These are phyloP conservation scores for Dalbergia cultrata DNA, from an alignment of 306 rosid species.

Conservation along the genomic window DNA sequence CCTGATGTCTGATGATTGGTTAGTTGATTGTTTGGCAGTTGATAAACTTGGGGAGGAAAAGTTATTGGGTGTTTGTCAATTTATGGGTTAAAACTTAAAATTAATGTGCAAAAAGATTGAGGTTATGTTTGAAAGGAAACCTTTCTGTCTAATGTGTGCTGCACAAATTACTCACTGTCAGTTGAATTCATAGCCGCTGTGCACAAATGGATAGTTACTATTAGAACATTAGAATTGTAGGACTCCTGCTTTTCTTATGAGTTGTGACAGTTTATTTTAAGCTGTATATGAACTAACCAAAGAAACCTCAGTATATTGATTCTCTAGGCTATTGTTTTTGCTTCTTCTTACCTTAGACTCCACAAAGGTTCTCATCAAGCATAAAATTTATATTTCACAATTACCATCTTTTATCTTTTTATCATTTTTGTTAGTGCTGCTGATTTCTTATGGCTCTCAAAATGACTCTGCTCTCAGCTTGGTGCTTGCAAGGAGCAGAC, in stretches of 20 bases:
- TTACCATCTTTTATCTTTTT: not conserved
- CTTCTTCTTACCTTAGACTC: conserved; percentile 16
- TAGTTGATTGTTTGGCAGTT: conserved; percentile 19
- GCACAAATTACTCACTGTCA: not conserved
- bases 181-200: conserved; percentile 7
- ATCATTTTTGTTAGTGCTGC: conserved; percentile 8
- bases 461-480: conserved; percentile 64
- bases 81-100: not conserved
- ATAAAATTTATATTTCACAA: not conserved
- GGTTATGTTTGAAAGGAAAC: not conserved
- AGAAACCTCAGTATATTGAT: not conserved
- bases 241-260: not conserved
- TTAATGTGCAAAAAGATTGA: not conserved
- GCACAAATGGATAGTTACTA: conserved; percentile 4
- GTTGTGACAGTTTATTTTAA: not conserved
- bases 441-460: conserved; percentile 39
- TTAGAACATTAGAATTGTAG: conserved; percentile 28
- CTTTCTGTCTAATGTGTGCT: conserved; percentile 5
- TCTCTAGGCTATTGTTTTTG: not conserved
- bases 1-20: conserved; percentile 1
- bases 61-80: not conserved
- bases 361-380: not conserved
- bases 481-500: conserved; percentile 70
- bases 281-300: not conserved
- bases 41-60: not conserved